These are phyloP conservation scores for Citropsis articulata DNA, from an alignment of 345 rosid species.

Conservation along the genomic window DNA sequence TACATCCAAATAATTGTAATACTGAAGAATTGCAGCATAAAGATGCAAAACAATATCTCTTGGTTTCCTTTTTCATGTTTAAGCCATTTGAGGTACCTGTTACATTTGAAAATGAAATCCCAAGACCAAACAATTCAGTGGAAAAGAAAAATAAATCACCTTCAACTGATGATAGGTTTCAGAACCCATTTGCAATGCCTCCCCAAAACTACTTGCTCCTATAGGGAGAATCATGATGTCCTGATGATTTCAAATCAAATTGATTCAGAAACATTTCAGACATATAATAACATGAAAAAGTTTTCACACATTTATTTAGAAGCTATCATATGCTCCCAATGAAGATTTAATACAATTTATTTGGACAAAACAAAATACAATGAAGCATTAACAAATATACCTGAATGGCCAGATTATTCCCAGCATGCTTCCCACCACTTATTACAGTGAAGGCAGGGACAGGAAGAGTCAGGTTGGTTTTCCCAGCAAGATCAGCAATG, in stretches of 20 bases:
- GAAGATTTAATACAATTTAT: not conserved
- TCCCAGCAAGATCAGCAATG: constrained; percentile 81
- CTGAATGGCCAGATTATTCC: constrained; percentile 78
- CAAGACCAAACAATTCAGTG: constrained; percentile 7
- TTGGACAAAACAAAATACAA: not conserved
- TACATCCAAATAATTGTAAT: not conserved
- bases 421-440: constrained; percentile 91
- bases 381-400: constrained; percentile 31
- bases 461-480: constrained; percentile 65
- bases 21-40: not conserved
- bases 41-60: not conserved
- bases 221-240: constrained; percentile 88
- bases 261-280: not conserved
- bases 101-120: constrained; percentile 6
- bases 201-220: constrained; percentile 90
- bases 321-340: not conserved
- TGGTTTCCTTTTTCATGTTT: not conserved
- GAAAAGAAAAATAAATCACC: constrained; percentile 54
- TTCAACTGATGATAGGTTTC: constrained; percentile 95
- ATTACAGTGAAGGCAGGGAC: constrained; percentile 93
- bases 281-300: not conserved
- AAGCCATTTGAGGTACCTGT: constrained; percentile 1
- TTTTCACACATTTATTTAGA: not conserved
- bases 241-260: constrained; percentile 36
- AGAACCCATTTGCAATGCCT: constrained; percentile 95